A percentile compares a stretch with the other conserved stretches of the same genome.
phyloP scores from a whole-genome alignment of 345 rosid species.

The Barbarea vulgaris region DNA sequence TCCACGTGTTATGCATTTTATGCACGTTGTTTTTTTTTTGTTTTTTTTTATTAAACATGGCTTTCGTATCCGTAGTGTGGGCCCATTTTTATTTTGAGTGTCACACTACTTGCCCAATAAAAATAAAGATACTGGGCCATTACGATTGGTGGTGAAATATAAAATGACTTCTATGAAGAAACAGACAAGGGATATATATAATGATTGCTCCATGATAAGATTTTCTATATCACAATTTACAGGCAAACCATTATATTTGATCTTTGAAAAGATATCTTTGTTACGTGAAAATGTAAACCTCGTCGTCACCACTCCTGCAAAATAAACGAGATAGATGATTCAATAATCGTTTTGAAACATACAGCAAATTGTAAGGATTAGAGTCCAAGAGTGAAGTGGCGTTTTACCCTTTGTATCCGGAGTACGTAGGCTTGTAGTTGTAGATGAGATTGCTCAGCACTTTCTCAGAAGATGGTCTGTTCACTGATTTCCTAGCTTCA shows the following conservation, averaged over 20 bases:
- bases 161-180: too few relatives aligned
- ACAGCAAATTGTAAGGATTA: background rate
- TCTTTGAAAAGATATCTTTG: conserved; percentile 10
- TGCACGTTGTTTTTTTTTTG: background rate
- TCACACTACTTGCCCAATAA: background rate
- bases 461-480: conserved; percentile 58
- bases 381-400: background rate
- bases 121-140: too few relatives aligned
- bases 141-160: too few relatives aligned
- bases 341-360: too few relatives aligned
- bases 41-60: background rate
- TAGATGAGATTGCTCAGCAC: conserved; percentile 80
- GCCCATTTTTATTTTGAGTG: background rate
- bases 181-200: too few relatives aligned
- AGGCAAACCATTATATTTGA: background rate
- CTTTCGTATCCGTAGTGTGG: background rate
- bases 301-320: conserved; percentile 78
- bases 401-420: conserved; percentile 83
- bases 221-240: background rate
- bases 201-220: background rate
- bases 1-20: conserved; percentile 10
- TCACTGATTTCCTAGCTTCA: conserved; percentile 79
- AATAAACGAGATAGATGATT: background rate
- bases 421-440: conserved; percentile 79
- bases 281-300: conserved; percentile 72